phyloP scores from a whole-genome alignment of 139 green algal genomes.

The Tetratostichococcus sp. region DNA sequence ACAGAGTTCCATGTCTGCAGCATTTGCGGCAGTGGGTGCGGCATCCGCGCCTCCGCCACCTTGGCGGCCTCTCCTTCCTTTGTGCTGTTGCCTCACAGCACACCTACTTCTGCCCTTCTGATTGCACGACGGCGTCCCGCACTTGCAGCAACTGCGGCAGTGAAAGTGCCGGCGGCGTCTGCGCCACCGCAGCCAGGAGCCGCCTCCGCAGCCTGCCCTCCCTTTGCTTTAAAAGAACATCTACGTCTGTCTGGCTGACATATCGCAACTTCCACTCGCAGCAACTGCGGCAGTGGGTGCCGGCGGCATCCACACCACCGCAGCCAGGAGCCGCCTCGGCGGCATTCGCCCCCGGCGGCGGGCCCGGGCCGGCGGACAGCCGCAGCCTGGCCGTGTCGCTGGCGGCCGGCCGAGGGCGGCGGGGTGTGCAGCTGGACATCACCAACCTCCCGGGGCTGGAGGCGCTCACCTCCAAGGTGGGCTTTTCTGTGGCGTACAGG shows the following conservation, averaged over 20 bases:
- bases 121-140: too few relatives aligned
- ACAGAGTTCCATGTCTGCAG: too few relatives aligned
- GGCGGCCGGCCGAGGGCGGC: constrained; percentile 39
- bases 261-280: too few relatives aligned
- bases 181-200: background rate
- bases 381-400: constrained; percentile 24
- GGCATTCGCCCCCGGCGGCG: background rate
- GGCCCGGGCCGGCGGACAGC: background rate
- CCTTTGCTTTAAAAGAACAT: too few relatives aligned
- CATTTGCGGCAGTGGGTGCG: too few relatives aligned
- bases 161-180: background rate
- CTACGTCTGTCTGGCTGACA: too few relatives aligned
- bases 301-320: background rate
- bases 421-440: constrained; percentile 71
- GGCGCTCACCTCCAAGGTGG: constrained; percentile 37
- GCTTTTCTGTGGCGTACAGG: too few relatives aligned
- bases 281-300: background rate
- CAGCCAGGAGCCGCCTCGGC: background rate
- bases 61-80: too few relatives aligned
- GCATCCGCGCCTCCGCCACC: too few relatives aligned
- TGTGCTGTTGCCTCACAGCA: too few relatives aligned
- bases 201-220: too few relatives aligned
- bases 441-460: constrained; percentile 61
- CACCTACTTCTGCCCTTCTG: too few relatives aligned
- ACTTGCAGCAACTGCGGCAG: background rate